Evolutionary conservation across 345 rosid species (phyloP), one percentile per base, ranked within the genome.

Genomic region (Sisymbrium irio): DNA sequence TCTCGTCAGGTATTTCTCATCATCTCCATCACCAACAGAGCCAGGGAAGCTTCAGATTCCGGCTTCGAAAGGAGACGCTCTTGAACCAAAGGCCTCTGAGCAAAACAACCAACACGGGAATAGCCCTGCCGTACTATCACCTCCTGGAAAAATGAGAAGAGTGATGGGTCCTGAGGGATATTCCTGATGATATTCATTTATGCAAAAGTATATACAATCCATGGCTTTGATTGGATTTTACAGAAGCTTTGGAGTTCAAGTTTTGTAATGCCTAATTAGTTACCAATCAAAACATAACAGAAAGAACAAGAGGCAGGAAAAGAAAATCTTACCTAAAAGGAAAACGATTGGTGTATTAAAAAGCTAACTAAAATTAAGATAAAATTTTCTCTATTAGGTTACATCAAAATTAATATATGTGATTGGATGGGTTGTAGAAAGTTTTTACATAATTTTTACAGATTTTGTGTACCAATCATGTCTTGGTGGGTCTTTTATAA

Each of bases 111-210:
- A 60, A 63, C 81, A 72, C 0, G 72, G 49, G 25, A 68, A 36
- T 32, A 73, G 81, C 37, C 83, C 77, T 0, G 69, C 81, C 0
- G 78, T 77, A 6, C 47, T 82, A 22, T 82, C 85, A 51, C 85
- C 85, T 71, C 82, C 82, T 58, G 79, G 85, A 9, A 82, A 82
- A 55, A 71, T 71, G 33, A 75, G 85, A 46, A 71, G 82, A 79
- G 82, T 82, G 63, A 76, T 82, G 80, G 75, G 82, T 58, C 79
- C 76, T 56, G 82, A 79, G 15, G 57, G 71, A 47, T 73, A 17
- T 50, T 30, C 51, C 14, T 76, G 42, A 73, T 19, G 33, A 37
- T 14, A 41, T 42, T 57, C 11, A 47, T 17, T 65, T 37, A 42
- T 57, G 71, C 17, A 20, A n/a, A n/a, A 39, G 56, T 32, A 20